Conservation (phyloP, 2,329 filamentous ascomycete species). For the Acephala macrosclerotiorum region DNA sequence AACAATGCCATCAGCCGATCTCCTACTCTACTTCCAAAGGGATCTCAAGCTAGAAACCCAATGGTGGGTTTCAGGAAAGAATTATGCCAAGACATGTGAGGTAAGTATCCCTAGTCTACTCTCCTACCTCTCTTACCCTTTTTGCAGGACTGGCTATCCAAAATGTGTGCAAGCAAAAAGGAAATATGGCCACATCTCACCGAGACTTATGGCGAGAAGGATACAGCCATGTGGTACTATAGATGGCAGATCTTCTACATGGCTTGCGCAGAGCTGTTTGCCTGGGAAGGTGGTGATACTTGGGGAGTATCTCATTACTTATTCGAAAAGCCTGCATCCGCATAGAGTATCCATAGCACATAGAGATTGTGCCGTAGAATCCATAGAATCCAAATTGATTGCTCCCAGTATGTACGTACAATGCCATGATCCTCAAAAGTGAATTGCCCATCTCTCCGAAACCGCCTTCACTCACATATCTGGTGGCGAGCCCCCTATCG, state of each 20-base stretch:
- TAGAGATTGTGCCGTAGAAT: neutral
- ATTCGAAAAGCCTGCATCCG: conserved; percentile 61
- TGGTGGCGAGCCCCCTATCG: neutral
- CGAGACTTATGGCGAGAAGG: conserved; percentile 69
- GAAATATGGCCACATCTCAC: conserved; percentile 69
- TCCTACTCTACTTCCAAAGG: conserved; percentile 71
- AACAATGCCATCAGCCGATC: conserved; percentile 73
- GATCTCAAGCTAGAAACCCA: conserved; percentile 66
- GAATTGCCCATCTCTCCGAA: neutral
- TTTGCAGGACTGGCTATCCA: conserved; percentile 64
- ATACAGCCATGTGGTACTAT: conserved; percentile 69
- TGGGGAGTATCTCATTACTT: conserved; percentile 74
- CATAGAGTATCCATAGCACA: conserved; percentile 18
- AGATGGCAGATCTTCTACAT: conserved; percentile 78
- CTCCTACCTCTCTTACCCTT: conserved; percentile 13
- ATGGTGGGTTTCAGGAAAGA: conserved; percentile 75
- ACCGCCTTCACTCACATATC: neutral
- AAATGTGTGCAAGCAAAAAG: conserved; percentile 64
- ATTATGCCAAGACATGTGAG: conserved; percentile 76
- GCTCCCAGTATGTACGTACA: conserved; percentile 9
- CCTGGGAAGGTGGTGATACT: conserved; percentile 68
- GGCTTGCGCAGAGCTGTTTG: conserved; percentile 75
- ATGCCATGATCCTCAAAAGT: neutral
- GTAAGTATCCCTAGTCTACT: conserved; percentile 45
- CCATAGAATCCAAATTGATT: conserved; percentile 14